Evolutionary conservation across 768 basidiomycete genomes (phyloP), one percentile per base, ranked within the genome.

Genomic region (Suillus subluteus): DNA sequence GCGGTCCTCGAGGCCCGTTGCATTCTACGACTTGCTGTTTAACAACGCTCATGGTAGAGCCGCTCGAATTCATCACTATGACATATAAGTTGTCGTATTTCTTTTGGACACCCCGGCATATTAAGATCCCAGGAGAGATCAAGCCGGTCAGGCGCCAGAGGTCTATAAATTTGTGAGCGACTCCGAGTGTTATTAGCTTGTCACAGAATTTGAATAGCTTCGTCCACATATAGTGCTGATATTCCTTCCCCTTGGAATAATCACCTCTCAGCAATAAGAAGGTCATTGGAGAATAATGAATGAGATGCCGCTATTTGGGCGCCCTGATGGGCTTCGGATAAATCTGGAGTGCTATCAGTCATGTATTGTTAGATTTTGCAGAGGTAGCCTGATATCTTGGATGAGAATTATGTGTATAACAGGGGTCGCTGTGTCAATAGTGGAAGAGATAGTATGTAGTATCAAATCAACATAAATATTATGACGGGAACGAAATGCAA

Each of bases 51-150:
- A 30, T 61, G 23, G 54, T 62, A 55, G 32, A 59, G 40, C 59
- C 6, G 15, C 26, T 32, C 41, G 44, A 40, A 40, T 38, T 38
- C 13, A 2, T 2, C 30, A 35, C 32, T 16, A 56, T 65, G 58
- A 2, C n/a, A n/a, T 79, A 86, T 79, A 83, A 81, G 67, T 67
- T 86, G 21, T 85, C 86, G 48, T 80, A 87, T 73, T 79, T 88
- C 69, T 76, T 87, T 74, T 80, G 85, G 72, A 84, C 85, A 30
- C 86, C 86, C 52, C 79, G 78, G 68, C 81, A 80, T 64, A 81
- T 88, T 64, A 84, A 82, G 68, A 77, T 88, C 62, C 86, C 86
- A 15, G 81, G 82, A 38, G 82, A 84, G 58, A 50, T 73, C 26
- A 61, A 67, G 54, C 69, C 66, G 58, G 56, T 66, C 13, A 67